Percentiles rank a stretch among this genome's conserved stretches.
These are phyloP conservation scores for Cladosporium colombiae DNA, from an alignment of 2,329 filamentous ascomycete species.

Conservation along the genomic window DNA sequence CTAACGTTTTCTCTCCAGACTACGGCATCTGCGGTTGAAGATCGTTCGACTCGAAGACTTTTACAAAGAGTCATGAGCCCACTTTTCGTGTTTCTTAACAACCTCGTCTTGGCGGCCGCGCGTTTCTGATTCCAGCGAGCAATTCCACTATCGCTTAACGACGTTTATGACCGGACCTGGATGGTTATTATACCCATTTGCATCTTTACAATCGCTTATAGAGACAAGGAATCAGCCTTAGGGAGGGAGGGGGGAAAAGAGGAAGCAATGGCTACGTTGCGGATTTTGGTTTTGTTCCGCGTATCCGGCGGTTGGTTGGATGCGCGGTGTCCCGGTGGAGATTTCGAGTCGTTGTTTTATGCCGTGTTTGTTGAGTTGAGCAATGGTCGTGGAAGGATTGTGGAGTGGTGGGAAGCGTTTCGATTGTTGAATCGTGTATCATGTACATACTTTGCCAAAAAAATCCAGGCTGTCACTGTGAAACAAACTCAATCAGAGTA, in stretches of 20 bases:
- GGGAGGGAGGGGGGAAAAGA: background rate
- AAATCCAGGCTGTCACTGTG: background rate
- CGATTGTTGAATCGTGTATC: background rate
- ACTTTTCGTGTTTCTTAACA: slow-evolving; percentile 9
- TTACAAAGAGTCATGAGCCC: background rate
- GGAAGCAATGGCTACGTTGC: background rate
- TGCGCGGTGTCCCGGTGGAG: background rate
- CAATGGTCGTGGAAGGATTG: background rate
- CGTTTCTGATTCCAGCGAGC: background rate
- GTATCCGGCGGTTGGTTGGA: background rate
- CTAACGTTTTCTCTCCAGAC: slow-evolving; percentile 18
- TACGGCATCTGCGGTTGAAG: slow-evolving; percentile 22
- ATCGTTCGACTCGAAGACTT: background rate
- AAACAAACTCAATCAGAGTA: background rate
- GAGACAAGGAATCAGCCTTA: background rate
- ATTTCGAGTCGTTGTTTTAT: background rate
- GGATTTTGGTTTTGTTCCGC: background rate
- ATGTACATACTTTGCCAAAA: background rate
- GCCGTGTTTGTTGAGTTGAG: background rate
- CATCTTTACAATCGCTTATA: slow-evolving; percentile 4
- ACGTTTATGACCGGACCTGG: slow-evolving; percentile 10
- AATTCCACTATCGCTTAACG: slow-evolving; percentile 11
- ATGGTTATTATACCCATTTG: slow-evolving; percentile 10
- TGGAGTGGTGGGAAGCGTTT: background rate
- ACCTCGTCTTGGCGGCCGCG: background rate